A percentile compares a stretch with the other conserved stretches of the same genome.
phyloP scores from a whole-genome alignment of 768 basidiomycete genomes.

The Russula vinacea region DNA sequence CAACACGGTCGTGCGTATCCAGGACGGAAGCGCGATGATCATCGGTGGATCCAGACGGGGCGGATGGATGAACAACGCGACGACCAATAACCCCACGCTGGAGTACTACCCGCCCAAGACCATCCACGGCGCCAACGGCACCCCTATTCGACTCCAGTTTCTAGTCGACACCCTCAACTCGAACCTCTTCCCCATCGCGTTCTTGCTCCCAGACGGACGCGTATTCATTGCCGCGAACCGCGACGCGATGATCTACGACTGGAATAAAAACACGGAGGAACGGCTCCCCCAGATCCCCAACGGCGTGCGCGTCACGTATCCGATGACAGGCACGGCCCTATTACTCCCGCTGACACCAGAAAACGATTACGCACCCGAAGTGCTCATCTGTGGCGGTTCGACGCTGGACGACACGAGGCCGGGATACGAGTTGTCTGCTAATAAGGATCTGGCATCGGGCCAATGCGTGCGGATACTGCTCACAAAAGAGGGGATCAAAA shows the following conservation, averaged over 20 bases:
- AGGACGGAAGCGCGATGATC: slow-evolving; percentile 80
- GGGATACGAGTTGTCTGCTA: slow-evolving; percentile 63
- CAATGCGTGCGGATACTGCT: slow-evolving; percentile 72
- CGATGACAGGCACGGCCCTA: slow-evolving; percentile 73
- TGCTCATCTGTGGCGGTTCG: slow-evolving; percentile 79
- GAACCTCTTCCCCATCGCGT: slow-evolving; percentile 80
- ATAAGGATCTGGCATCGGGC: slow-evolving; percentile 66
- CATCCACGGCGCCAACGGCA: slow-evolving; percentile 61
- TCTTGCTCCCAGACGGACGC: slow-evolving; percentile 63
- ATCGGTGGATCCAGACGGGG: slow-evolving; percentile 78
- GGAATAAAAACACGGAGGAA: slow-evolving; percentile 58
- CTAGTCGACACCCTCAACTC: slow-evolving; percentile 69
- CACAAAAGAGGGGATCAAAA: slow-evolving; percentile 57
- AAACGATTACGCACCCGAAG: slow-evolving; percentile 61
- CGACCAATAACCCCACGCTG: slow-evolving; percentile 75
- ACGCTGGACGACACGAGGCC: slow-evolving; percentile 56
- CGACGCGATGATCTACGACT: slow-evolving; percentile 78
- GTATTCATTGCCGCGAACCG: slow-evolving; percentile 76
- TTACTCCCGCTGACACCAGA: slow-evolving; percentile 66
- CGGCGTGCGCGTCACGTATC: slow-evolving; percentile 77
- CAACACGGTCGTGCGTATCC: slow-evolving; percentile 62
- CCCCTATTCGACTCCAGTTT: slow-evolving; percentile 62
- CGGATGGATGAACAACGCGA: slow-evolving; percentile 82
- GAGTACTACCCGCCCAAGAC: slow-evolving; percentile 82
- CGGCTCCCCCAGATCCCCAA: slow-evolving; percentile 69